A percentile compares a stretch with the other conserved stretches of the same genome.
These are phyloP conservation scores for Fusarium beomiforme DNA, from an alignment of 2,329 filamentous ascomycete genomes.

Conservation along the genomic window DNA sequence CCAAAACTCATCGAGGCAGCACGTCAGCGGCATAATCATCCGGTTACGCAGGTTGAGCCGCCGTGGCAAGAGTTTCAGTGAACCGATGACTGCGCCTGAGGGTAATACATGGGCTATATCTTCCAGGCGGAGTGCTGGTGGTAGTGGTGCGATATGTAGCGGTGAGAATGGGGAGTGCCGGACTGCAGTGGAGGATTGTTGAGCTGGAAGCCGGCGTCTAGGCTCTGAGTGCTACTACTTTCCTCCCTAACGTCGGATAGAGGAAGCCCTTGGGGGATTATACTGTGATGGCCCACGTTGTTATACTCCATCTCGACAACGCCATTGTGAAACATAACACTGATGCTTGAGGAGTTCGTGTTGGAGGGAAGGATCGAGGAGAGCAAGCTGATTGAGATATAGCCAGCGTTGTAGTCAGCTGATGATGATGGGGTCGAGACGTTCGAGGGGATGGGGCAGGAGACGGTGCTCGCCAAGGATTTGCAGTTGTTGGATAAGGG, in stretches of 20 bases:
- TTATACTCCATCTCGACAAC: neutral
- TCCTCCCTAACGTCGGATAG: neutral
- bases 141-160: neutral
- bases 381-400: neutral
- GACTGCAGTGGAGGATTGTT: neutral
- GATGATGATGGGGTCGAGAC: neutral
- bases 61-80: too few species aligned
- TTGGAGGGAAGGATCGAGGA: neutral
- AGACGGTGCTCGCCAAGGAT: neutral
- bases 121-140: neutral
- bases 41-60: too few species aligned
- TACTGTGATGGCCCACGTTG: too few species aligned
- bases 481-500: neutral
- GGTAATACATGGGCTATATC: neutral
- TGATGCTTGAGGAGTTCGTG: neutral
- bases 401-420: neutral
- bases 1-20: too few species aligned
- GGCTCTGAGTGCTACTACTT: neutral
- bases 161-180: neutral
- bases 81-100: too few species aligned
- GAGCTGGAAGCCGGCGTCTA: neutral
- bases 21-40: too few species aligned
- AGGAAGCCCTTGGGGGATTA: neutral
- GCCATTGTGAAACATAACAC: neutral
- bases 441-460: neutral